These are phyloP conservation scores for Cotoneaster glaucophyllus DNA, from an alignment of 306 rosid genomes.

Conservation along the genomic window DNA sequence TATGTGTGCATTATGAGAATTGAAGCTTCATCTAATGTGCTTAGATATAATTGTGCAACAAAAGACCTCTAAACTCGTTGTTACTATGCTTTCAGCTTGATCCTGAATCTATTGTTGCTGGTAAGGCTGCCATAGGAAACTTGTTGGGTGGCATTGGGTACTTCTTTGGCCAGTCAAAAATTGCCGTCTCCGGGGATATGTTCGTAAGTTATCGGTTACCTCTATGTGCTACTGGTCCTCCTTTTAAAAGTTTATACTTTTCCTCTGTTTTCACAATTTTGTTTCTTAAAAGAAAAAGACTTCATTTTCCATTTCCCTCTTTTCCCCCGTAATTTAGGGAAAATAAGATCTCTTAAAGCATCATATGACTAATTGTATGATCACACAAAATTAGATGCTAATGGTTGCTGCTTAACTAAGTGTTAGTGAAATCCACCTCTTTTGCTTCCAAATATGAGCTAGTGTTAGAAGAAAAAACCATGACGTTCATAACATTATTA, in stretches of 20 bases:
- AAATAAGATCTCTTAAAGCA: background rate
- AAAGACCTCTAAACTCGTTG: conserved; percentile 22
- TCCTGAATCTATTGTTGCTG: conserved; percentile 61
- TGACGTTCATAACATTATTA: background rate
- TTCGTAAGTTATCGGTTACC: conserved; percentile 43
- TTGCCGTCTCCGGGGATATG: conserved; percentile 40
- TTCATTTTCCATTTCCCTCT: background rate
- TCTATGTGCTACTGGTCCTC: background rate
- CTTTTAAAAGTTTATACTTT: background rate
- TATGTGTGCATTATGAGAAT: background rate
- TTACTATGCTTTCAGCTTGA: conserved; percentile 59
- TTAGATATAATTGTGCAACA: conserved; percentile 4
- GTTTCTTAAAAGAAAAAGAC: background rate
- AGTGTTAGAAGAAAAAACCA: background rate
- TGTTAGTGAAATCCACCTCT: background rate
- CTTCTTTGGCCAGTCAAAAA: conserved; percentile 90
- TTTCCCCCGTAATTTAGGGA: background rate
- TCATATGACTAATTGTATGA: background rate
- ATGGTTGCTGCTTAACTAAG: background rate
- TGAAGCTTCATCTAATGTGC: conserved; percentile 10
- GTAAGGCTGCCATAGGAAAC: conserved; percentile 85
- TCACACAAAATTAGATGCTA: background rate
- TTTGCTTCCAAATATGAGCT: background rate
- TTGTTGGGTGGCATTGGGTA: conserved; percentile 93
- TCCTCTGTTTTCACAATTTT: background rate